Evolutionary conservation across 1,139 yeast species (phyloP).

Genomic region (Lizanozyma gosingica): DNA sequence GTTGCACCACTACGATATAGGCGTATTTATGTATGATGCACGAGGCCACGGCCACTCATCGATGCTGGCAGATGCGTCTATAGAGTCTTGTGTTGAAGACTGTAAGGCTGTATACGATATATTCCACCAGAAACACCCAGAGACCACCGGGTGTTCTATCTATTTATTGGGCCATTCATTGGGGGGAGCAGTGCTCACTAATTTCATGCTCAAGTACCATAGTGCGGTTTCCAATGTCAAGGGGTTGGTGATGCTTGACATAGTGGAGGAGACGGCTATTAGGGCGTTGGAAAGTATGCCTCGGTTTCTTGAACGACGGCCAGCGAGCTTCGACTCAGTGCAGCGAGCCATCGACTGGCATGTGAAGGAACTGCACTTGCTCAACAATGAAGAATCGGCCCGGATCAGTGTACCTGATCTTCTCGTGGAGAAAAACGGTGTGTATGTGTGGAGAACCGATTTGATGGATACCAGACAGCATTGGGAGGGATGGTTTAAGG

Average conservation of each 20-base stretch:
- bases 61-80: conserved; percentile 29
- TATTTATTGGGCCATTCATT: conserved; percentile 81
- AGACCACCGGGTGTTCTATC: conserved; percentile 11
- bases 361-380: conserved; percentile 36
- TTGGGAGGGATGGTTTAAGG: conserved; percentile 80
- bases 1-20: conserved; percentile 29
- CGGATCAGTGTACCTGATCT: conserved; percentile 68
- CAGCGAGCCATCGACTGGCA: conserved; percentile 81
- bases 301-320: conserved; percentile 51
- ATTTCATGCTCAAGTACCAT: conserved; percentile 16
- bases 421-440: conserved; percentile 16
- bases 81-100: conserved; percentile 51
- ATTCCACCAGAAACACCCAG: conserved; percentile 19
- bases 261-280: conserved; percentile 88
- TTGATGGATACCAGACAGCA: conserved; percentile 48
- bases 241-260: conserved; percentile 78
- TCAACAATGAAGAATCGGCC: conserved; percentile 58
- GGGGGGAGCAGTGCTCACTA: conserved; percentile 81
- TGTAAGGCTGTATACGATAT: conserved; percentile 36
- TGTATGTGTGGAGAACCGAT: conserved; percentile 55
- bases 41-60: conserved; percentile 71
- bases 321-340: conserved; percentile 43
- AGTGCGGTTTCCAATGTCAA: conserved; percentile 19
- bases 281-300: conserved; percentile 62
- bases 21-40: conserved; percentile 64